These are phyloP conservation scores for Syncephalastrum racemosum DNA, from an alignment of 371 early-diverging fungal species.

Conservation along the genomic window DNA sequence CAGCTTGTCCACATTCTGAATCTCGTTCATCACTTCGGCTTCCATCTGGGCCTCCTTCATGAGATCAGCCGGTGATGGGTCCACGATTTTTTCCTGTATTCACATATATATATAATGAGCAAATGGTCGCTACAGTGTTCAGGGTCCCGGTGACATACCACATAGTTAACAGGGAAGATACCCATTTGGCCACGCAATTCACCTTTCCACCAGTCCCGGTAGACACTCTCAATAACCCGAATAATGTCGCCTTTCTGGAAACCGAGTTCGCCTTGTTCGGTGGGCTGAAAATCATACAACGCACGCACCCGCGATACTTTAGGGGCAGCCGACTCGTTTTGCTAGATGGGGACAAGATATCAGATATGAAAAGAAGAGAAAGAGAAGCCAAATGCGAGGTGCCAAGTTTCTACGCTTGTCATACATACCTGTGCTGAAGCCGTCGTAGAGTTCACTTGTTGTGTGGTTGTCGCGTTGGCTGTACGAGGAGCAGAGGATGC, in stretches of 20 bases:
- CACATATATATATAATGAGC: not conserved
- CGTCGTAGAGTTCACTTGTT: not conserved
- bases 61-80: constrained; percentile 59
- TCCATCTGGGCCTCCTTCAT: constrained; percentile 66
- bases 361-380: too few species aligned
- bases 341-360: not conserved
- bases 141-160: constrained; percentile 42
- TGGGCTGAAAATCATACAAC: constrained; percentile 82
- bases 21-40: constrained; percentile 70
- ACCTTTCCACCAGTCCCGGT: constrained; percentile 93
- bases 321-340: constrained; percentile 18
- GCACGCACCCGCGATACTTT: constrained; percentile 77
- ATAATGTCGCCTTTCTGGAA: constrained; percentile 80
- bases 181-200: constrained; percentile 72
- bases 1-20: constrained; percentile 77
- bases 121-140: not conserved
- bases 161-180: constrained; percentile 89
- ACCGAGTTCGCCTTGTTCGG: constrained; percentile 82
- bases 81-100: constrained; percentile 56
- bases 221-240: constrained; percentile 80
- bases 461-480: constrained; percentile 12
- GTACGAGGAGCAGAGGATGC: constrained; percentile 4
- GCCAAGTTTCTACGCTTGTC: not conserved
- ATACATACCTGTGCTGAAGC: constrained; percentile 13
- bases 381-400: not conserved